Evolutionary conservation across 1,139 yeast genomes (phyloP).

Genomic region (Chernovozyma sophiae-reginae): DNA sequence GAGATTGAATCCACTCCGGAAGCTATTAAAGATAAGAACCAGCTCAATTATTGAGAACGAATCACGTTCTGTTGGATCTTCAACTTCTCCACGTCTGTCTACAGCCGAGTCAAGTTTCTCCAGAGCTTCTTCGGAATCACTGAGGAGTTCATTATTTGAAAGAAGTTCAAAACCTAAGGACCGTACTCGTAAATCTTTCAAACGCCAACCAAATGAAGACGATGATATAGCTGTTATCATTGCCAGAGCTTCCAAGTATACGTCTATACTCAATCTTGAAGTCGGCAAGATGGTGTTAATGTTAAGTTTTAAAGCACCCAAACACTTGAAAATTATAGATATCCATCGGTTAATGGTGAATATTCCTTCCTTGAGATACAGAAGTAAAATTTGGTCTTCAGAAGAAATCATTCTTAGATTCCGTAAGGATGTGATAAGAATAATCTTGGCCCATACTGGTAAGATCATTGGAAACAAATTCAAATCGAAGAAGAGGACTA

Average conservation of each 20-base stretch:
- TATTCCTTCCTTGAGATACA: constrained; percentile 62
- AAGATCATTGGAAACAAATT: constrained; percentile 76
- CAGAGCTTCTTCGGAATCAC: constrained; percentile 6
- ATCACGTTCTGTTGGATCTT: neutral
- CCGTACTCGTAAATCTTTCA: too few relatives aligned
- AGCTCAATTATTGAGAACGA: too few relatives aligned
- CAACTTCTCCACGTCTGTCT: constrained; percentile 4
- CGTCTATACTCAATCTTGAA: constrained; percentile 58
- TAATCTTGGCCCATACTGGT: constrained; percentile 73
- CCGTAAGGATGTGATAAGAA: constrained; percentile 63
- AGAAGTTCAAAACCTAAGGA: too few relatives aligned
- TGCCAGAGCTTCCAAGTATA: constrained; percentile 60
- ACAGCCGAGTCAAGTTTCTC: neutral
- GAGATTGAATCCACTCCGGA: neutral
- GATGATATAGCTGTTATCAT: constrained; percentile 57
- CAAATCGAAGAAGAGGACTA: constrained; percentile 31
- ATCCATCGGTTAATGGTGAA: constrained; percentile 64
- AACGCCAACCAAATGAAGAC: too few relatives aligned
- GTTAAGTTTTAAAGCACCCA: constrained; percentile 76
- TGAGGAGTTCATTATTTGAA: neutral
- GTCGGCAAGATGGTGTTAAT: constrained; percentile 52
- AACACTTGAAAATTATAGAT: constrained; percentile 61
- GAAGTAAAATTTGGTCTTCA: constrained; percentile 72
- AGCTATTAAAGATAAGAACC: neutral
- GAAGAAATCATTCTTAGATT: constrained; percentile 65